These are phyloP conservation scores for Agaricus subrufescens DNA, from an alignment of 768 basidiomycete genomes.

Conservation along the genomic window DNA sequence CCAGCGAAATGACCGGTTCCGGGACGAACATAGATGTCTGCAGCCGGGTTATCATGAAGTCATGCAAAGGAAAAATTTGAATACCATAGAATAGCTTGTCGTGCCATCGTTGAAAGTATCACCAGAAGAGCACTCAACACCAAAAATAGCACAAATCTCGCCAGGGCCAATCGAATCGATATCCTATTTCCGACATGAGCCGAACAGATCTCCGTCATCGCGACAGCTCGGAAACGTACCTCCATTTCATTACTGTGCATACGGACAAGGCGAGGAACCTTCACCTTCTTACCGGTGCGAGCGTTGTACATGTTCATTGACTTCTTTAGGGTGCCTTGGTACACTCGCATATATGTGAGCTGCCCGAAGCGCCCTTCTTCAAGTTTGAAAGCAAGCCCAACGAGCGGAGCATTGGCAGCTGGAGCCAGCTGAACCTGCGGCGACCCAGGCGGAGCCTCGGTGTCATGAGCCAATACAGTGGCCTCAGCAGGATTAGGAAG, in stretches of 20 bases:
- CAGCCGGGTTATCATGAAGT: constrained; percentile 1
- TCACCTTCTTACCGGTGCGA: constrained; percentile 93
- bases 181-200: constrained; percentile 47
- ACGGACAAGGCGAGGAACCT: constrained; percentile 90
- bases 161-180: constrained; percentile 92
- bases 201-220: neutral
- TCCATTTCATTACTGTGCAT: constrained; percentile 99
- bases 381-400: constrained; percentile 96
- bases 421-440: constrained; percentile 75
- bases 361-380: constrained; percentile 98
- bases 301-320: constrained; percentile 85
- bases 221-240: constrained; percentile 36
- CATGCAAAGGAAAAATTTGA: neutral
- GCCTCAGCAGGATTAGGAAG: constrained; percentile 85
- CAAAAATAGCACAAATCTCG: constrained; percentile 99
- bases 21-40: constrained; percentile 99
- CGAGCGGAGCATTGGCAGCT: constrained; percentile 81
- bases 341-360: constrained; percentile 96
- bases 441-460: constrained; percentile 52
- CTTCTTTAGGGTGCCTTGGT: constrained; percentile 91
- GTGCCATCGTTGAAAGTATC: constrained; percentile 96
- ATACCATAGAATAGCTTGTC: constrained; percentile 88
- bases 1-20: constrained; percentile 95
- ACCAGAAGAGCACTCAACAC: constrained; percentile 95
- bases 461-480: constrained; percentile 78